phyloP scores from a whole-genome alignment of 106 monocot genomes.

The Allium cepa region DNA sequence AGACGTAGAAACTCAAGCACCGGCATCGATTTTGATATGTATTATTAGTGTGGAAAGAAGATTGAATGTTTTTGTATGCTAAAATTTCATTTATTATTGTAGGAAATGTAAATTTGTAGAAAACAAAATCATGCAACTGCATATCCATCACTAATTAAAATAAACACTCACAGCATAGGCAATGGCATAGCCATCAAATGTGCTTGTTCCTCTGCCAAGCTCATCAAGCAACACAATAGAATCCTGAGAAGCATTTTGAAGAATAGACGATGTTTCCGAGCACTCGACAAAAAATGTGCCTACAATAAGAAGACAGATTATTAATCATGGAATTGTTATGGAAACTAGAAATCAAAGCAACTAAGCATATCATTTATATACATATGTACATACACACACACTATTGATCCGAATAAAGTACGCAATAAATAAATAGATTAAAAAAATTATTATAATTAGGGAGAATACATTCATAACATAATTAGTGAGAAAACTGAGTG shows the following conservation, averaged over 20 bases:
- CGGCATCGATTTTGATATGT: no score
- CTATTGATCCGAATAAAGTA: no score
- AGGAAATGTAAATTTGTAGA: no score
- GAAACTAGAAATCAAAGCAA: neutral
- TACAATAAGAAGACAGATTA: conserved; percentile 8
- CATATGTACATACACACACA: neutral
- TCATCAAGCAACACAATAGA: conserved; percentile 96
- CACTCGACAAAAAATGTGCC: conserved; percentile 96
- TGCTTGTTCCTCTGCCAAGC: conserved; percentile 97
- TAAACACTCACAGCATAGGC: conserved; percentile 80
- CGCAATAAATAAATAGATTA: neutral
- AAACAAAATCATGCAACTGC: no score
- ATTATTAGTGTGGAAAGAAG: no score
- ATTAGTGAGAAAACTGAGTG: neutral
- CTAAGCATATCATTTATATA: no score
- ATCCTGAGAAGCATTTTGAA: conserved; percentile 71
- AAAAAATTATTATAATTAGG: neutral
- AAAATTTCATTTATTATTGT: no score
- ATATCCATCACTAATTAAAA: neutral
- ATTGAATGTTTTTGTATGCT: no score
- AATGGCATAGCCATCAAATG: conserved; percentile 99
- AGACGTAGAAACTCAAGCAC: no score
- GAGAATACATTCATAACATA: no score
- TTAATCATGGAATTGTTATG: neutral
- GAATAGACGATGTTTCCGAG: conserved; percentile 83